A percentile compares a stretch with the other conserved stretches of the same genome.
Conservation (phyloP, 495 filamentous ascomycete species). For the Aspergillus ostianus region DNA sequence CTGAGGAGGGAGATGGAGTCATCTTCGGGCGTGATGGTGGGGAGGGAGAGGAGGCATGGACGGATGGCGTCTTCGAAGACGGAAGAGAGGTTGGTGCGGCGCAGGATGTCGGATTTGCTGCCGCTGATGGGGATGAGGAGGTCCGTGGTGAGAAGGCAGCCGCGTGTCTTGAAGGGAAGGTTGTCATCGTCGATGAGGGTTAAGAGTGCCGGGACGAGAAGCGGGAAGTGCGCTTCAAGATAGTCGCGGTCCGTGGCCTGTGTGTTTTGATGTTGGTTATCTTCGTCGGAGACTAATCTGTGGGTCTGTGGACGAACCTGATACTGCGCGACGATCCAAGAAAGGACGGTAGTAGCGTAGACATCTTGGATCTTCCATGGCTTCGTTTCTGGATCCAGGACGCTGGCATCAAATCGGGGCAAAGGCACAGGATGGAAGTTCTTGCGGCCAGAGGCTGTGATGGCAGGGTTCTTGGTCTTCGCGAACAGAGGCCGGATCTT, state of each 20-base stretch:
- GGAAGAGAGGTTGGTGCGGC: conserved; percentile 68
- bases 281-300: neutral
- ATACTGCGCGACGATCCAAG: conserved; percentile 60
- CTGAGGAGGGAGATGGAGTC: conserved; percentile 65
- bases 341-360: conserved; percentile 61
- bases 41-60: conserved; percentile 71
- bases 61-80: conserved; percentile 79
- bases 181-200: conserved; percentile 72
- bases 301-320: conserved; percentile 20
- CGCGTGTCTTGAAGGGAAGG: conserved; percentile 53
- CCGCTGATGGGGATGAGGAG: conserved; percentile 61
- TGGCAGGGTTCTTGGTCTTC: conserved; percentile 58
- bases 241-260: conserved; percentile 27
- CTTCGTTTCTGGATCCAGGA: conserved; percentile 51
- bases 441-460: conserved; percentile 63
- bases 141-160: conserved; percentile 55
- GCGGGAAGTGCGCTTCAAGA: conserved; percentile 63
- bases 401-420: conserved; percentile 42
- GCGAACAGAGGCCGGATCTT: conserved; percentile 68
- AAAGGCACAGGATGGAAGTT: conserved; percentile 49
- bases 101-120: conserved; percentile 51
- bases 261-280: conserved; percentile 8
- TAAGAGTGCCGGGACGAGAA: conserved; percentile 82
- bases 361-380: conserved; percentile 72
- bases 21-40: conserved; percentile 70